phyloP scores from a whole-genome alignment of 192 early-diverging fungal genomes.

The Backusella circina region DNA sequence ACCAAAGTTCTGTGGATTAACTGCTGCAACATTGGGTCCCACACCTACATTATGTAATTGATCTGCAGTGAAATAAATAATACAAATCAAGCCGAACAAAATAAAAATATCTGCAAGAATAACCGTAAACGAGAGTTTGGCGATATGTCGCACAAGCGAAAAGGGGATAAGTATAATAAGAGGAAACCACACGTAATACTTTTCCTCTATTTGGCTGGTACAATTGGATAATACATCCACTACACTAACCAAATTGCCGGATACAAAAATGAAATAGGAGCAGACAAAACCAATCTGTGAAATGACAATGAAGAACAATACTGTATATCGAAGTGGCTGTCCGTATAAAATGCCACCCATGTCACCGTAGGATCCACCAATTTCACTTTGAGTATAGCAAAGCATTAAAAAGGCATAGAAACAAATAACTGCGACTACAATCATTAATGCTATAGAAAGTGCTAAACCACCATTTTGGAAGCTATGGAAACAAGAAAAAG shows the following conservation, averaged over 20 bases:
- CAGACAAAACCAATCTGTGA: slow-evolving; percentile 84
- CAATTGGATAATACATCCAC: slow-evolving; percentile 65
- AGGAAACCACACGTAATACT: slow-evolving; percentile 76
- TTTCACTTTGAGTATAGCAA: slow-evolving; percentile 42
- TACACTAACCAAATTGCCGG: slow-evolving; percentile 73
- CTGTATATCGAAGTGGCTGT: not conserved
- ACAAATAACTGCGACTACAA: slow-evolving; percentile 53
- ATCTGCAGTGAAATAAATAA: slow-evolving; percentile 56
- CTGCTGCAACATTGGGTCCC: slow-evolving; percentile 45
- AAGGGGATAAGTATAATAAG: slow-evolving; percentile 68
- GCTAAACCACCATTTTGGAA: slow-evolving; percentile 59
- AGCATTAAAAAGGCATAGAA: slow-evolving; percentile 52
- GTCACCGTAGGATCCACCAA: slow-evolving; percentile 59
- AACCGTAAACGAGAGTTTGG: slow-evolving; percentile 49
- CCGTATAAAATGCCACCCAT: slow-evolving; percentile 55
- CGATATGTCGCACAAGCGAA: slow-evolving; percentile 64
- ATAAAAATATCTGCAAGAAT: slow-evolving; percentile 76
- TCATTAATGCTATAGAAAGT: slow-evolving; percentile 59
- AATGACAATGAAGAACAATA: slow-evolving; percentile 55
- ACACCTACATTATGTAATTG: slow-evolving; percentile 42
- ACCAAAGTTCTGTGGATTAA: slow-evolving; percentile 62
- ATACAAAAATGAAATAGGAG: slow-evolving; percentile 86
- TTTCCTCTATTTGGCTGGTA: slow-evolving; percentile 50
- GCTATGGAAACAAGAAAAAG: slow-evolving; percentile 20
- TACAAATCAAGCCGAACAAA: slow-evolving; percentile 60